phyloP scores from a whole-genome alignment of 2,329 filamentous ascomycete species.

The Aureobasidium leucospermi region DNA sequence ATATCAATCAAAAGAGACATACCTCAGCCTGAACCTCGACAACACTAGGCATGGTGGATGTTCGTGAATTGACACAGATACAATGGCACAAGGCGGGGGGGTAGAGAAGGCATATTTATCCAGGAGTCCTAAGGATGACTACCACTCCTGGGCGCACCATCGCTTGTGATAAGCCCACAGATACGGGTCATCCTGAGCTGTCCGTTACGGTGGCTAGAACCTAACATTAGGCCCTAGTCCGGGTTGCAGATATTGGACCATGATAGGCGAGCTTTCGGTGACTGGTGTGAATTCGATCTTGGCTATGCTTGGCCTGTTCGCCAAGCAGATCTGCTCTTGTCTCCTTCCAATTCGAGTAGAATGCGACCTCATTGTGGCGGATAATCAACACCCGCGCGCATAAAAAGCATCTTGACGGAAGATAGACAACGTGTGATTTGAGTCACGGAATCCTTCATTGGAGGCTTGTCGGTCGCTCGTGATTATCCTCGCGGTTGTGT shows the following conservation, averaged over 20 bases:
- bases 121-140: background rate
- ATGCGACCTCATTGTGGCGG: conserved; percentile 10
- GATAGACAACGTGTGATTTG: conserved; percentile 4
- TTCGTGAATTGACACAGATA: background rate
- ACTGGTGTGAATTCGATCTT: background rate
- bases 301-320: background rate
- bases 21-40: conserved; percentile 2
- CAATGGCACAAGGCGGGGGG: background rate
- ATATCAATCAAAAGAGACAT: background rate
- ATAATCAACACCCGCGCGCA: conserved; percentile 3
- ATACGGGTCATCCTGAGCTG: background rate
- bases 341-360: conserved; percentile 7
- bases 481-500: background rate
- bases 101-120: background rate
- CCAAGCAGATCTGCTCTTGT: background rate
- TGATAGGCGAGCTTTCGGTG: conserved; percentile 3
- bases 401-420: conserved; percentile 7
- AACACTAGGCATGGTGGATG: conserved; percentile 5
- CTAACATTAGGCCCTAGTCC: background rate
- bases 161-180: conserved; percentile 3
- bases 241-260: background rate
- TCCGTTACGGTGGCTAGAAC: conserved; percentile 9
- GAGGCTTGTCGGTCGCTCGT: background rate
- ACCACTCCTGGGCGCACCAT: background rate
- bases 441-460: background rate